Base-by-base conservation (phyloP, 1,284 basidiomycete species). In the Acaromyces ingoldii region DNA sequence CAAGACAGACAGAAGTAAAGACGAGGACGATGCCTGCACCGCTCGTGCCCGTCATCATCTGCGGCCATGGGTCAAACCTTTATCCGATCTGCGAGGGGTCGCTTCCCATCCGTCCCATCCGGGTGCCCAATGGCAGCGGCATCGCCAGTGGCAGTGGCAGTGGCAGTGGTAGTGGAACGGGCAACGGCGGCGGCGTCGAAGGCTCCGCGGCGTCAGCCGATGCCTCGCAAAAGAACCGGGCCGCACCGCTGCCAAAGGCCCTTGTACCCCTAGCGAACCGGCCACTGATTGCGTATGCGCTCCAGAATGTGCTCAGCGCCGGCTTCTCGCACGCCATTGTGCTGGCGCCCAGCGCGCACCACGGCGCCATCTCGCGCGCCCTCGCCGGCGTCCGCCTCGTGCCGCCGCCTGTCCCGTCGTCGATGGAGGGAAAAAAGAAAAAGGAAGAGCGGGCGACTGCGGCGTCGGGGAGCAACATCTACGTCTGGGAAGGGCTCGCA, bases 211-310 rank as follows among this genome's bases (percentile, higher is more conserved):
- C 37, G n/a, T n/a, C n/a, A n/a, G n/a, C n/a, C n/a, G n/a, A n/a
- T n/a, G n/a, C n/a, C n/a, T n/a, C n/a, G n/a, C n/a, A n/a, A n/a
- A n/a, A n/a, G n/a, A n/a, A n/a, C n/a, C n/a, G n/a, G n/a, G n/a
- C n/a, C n/a, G n/a, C n/a, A 24, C 6, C 58, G 10, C 49, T 71
- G 10, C 68, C 70, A 19, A 70, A 73, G 52, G 71, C 69, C n/a
- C 60, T 72, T 52, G 63, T 75, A 1, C 72, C 72, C 9, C 50
- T 75, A n/a, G 55, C 65, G 25, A 75, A 73, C 49, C 47, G 69
- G n/a, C 72, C 72, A 19, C 60, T 73, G 59, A 59, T 74, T 21
- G 65, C 72, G 17, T 72, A 61, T 42, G 61, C 67, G 7, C 54
- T 75, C 19, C 72, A 75, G 55, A 64, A 63, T 50, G 54, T 75